phyloP scores from a whole-genome alignment of 495 filamentous ascomycete genomes.

The Bacidia rubella region DNA sequence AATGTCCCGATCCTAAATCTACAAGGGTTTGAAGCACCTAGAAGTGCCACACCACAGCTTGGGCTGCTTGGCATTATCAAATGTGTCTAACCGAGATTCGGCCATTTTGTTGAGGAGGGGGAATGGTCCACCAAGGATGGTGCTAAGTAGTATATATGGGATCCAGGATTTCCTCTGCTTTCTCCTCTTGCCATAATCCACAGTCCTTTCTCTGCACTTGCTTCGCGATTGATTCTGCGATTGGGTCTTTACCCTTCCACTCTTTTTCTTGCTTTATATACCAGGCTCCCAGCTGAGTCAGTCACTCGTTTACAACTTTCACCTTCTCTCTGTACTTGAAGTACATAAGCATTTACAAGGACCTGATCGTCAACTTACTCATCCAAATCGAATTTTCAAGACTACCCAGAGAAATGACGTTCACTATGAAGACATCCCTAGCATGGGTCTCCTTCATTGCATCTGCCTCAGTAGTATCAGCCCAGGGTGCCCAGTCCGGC shows the following conservation, averaged over 20 bases:
- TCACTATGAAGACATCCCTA: neutral
- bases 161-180: neutral
- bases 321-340: neutral
- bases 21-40: neutral
- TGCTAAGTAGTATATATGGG: neutral
- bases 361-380: neutral
- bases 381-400: neutral
- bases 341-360: neutral
- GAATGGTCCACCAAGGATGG: neutral
- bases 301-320: neutral
- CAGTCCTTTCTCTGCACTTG: neutral
- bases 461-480: neutral
- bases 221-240: neutral
- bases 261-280: neutral
- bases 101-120: neutral
- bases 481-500: conserved; percentile 17
- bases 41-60: neutral
- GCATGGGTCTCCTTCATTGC: neutral
- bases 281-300: neutral
- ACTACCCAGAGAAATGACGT: too few species aligned
- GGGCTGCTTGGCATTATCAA: neutral
- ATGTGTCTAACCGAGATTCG: neutral
- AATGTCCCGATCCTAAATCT: neutral
- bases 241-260: neutral
- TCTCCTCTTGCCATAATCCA: neutral